Conservation (phyloP, 495 filamentous ascomycete genomes). For the Hyaloscypha bicolor region DNA sequence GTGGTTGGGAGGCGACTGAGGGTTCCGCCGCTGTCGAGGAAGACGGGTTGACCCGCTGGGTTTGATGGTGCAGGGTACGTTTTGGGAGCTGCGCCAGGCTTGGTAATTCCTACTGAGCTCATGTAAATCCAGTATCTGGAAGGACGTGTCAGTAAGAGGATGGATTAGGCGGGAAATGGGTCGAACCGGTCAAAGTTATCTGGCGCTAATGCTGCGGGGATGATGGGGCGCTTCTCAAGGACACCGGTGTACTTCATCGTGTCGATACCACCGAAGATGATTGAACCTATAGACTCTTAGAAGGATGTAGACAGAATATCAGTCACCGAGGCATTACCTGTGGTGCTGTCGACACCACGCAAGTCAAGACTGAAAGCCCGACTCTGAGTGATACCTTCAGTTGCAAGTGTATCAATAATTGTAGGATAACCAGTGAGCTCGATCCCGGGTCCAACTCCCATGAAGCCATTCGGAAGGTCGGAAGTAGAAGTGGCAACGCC, state of each 20-base stretch:
- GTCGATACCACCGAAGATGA: constrained; percentile 84
- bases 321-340: constrained; percentile 29
- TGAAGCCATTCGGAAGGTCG: constrained; percentile 61
- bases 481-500: constrained; percentile 42
- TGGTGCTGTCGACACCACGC: constrained; percentile 40
- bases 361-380: constrained; percentile 74
- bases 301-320: constrained; percentile 27
- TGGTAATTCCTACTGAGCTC: constrained; percentile 52
- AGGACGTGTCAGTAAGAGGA: no score
- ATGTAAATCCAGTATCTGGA: constrained; percentile 35
- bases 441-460: constrained; percentile 68
- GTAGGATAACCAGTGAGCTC: constrained; percentile 61
- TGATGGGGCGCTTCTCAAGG: constrained; percentile 41
- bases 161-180: no score
- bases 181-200: constrained; percentile 26
- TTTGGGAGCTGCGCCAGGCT: constrained; percentile 41
- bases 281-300: constrained; percentile 57
- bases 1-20: constrained; percentile 66
- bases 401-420: constrained; percentile 64
- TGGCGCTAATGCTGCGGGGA: constrained; percentile 22
- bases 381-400: constrained; percentile 63
- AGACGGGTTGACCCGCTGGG: constrained; percentile 46
- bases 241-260: constrained; percentile 69
- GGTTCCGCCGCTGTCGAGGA: constrained; percentile 71
- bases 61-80: constrained; percentile 45